phyloP scores from a whole-genome alignment of 352 stramenopile genomes.

The Globisporangium viniferum region DNA sequence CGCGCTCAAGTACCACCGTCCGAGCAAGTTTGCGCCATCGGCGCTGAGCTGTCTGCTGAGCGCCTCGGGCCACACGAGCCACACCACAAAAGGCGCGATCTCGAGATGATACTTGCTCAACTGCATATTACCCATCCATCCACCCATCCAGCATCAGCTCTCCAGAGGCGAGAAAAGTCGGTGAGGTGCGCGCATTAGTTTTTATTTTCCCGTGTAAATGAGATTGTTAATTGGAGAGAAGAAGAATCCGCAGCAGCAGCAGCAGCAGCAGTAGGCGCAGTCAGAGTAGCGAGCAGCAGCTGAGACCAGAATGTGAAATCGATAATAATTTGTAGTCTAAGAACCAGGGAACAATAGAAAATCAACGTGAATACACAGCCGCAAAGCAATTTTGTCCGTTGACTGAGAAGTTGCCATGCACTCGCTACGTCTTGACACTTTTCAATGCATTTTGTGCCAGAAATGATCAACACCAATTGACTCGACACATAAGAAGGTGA shows the following conservation, averaged over 20 bases:
- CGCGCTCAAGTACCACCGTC: conserved; percentile 78
- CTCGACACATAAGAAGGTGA: not conserved
- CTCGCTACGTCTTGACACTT: too few relatives aligned
- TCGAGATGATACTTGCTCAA: not conserved
- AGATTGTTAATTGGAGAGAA: conserved; percentile 11
- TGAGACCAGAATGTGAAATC: not conserved
- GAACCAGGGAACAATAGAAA: conserved; percentile 19
- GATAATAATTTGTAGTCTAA: conserved; percentile 20
- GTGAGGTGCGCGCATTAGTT: not conserved
- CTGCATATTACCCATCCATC: not conserved
- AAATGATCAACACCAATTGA: too few relatives aligned
- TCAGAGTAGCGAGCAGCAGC: not conserved
- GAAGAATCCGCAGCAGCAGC: not conserved
- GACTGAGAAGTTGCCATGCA: not conserved
- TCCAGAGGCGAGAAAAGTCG: not conserved
- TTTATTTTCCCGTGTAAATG: conserved; percentile 10
- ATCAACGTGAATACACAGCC: not conserved
- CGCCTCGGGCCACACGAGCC: conserved; percentile 52
- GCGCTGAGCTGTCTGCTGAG: conserved; percentile 79
- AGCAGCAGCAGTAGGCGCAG: not conserved
- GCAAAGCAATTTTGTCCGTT: not conserved
- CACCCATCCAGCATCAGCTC: not conserved
- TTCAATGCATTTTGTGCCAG: too few relatives aligned
- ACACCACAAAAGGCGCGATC: conserved; percentile 7
- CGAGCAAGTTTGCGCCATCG: conserved; percentile 71